These are phyloP conservation scores for Hemileccinum rubropunctum DNA, from an alignment of 768 basidiomycete species.

Conservation along the genomic window DNA sequence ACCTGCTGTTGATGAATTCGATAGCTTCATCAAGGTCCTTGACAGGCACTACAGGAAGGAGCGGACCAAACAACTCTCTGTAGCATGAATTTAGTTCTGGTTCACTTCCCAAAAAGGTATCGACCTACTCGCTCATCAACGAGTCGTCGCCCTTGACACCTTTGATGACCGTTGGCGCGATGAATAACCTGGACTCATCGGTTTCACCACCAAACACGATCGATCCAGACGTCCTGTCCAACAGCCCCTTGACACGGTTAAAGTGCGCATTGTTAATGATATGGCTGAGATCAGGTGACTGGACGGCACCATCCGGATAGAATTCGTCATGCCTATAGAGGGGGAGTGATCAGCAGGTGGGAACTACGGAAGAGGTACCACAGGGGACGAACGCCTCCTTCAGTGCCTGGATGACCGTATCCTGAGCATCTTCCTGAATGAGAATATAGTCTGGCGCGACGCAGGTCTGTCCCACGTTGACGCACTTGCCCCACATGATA, in stretches of 20 bases:
- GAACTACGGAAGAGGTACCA: not conserved
- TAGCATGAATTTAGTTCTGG: not conserved
- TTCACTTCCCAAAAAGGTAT: not conserved
- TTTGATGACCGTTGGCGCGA: slow-evolving; percentile 71
- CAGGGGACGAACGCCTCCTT: slow-evolving; percentile 38
- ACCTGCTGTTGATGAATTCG: slow-evolving; percentile 61
- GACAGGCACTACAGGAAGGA: slow-evolving; percentile 73
- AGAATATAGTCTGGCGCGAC: slow-evolving; percentile 58
- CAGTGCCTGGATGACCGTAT: slow-evolving; percentile 38
- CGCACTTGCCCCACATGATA: slow-evolving; percentile 78
- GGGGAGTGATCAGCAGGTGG: not conserved
- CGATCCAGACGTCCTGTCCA: slow-evolving; percentile 66
- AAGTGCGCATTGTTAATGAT: slow-evolving; percentile 55
- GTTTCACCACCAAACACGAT: slow-evolving; percentile 63
- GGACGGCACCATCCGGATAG: slow-evolving; percentile 43
- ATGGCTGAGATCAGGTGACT: slow-evolving; percentile 45
- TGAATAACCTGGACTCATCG: slow-evolving; percentile 55
- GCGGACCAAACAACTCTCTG: slow-evolving; percentile 84
- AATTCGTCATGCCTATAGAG: slow-evolving; percentile 24
- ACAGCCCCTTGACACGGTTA: slow-evolving; percentile 54
- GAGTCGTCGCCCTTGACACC: slow-evolving; percentile 63
- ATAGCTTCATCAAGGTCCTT: slow-evolving; percentile 71
- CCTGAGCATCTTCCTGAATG: slow-evolving; percentile 41
- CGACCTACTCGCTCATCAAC: slow-evolving; percentile 70
- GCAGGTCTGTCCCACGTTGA: slow-evolving; percentile 80